A percentile compares a stretch with the other conserved stretches of the same genome.
Conservation (phyloP, 2,329 filamentous ascomycete genomes). For the Claviceps arundinis region DNA sequence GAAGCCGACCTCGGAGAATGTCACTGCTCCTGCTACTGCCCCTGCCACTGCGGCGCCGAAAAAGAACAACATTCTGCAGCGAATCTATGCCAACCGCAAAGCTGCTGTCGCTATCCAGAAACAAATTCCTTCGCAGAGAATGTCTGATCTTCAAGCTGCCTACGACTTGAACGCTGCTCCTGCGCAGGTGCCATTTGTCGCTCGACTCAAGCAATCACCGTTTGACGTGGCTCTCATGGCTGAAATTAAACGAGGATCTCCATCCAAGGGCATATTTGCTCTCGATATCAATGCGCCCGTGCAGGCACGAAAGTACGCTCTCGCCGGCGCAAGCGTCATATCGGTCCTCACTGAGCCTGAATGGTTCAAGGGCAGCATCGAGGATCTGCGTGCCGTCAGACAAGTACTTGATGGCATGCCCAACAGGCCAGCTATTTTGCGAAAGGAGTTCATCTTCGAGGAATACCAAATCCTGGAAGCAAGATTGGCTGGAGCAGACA, state of each 20-base stretch:
- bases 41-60: conserved; percentile 27
- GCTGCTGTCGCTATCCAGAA: conserved; percentile 69
- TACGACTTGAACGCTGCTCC: conserved; percentile 78
- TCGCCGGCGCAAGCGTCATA: conserved; percentile 90
- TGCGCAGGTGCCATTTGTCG: conserved; percentile 66
- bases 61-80: conserved; percentile 76
- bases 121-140: conserved; percentile 69
- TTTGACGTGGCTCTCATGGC: conserved; percentile 91
- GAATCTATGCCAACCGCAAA: conserved; percentile 75
- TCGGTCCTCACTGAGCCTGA: conserved; percentile 97
- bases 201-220: conserved; percentile 65
- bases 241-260: conserved; percentile 92
- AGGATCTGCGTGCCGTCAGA: conserved; percentile 77
- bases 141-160: conserved; percentile 70
- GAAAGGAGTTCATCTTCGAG: conserved; percentile 96
- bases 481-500: conserved; percentile 83
- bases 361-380: conserved; percentile 98
- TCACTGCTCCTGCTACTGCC: conserved; percentile 12
- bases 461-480: conserved; percentile 97
- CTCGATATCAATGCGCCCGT: conserved; percentile 75
- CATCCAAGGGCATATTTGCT: conserved; percentile 90
- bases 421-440: conserved; percentile 78
- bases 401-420: conserved; percentile 84
- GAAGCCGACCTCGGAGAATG: conserved; percentile 11
- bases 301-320: conserved; percentile 82